A percentile compares a stretch with the other conserved stretches of the same genome.
Conservation (phyloP, 2,329 filamentous ascomycete genomes). For the Fusarium nanum region DNA sequence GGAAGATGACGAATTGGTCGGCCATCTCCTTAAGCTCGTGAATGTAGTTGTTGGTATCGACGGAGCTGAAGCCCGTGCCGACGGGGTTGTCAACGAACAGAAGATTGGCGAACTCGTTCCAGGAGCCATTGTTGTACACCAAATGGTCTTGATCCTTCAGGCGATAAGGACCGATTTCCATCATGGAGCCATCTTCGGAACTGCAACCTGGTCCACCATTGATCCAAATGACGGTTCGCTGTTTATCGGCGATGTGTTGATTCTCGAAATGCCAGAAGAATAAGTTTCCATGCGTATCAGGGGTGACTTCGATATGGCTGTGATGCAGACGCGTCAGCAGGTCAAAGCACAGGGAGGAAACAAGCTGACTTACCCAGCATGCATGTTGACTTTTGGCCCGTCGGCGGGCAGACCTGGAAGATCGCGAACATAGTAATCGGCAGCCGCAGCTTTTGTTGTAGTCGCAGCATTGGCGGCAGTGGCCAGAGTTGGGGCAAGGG, state of each 20-base stretch:
- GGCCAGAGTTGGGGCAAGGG: conserved; percentile 56
- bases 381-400: conserved; percentile 88
- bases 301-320: conserved; percentile 91
- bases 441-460: conserved; percentile 55
- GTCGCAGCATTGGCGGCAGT: conserved; percentile 42
- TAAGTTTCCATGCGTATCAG: conserved; percentile 87
- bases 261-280: conserved; percentile 99
- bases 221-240: conserved; percentile 94
- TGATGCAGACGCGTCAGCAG: conserved; percentile 40
- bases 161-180: conserved; percentile 95
- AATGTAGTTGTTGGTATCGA: conserved; percentile 87
- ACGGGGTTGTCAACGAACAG: conserved; percentile 98
- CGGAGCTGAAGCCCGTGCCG: conserved; percentile 95
- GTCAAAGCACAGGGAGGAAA: conserved; percentile 6
- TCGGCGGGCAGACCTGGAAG: conserved; percentile 85
- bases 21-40: conserved; percentile 91
- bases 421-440: conserved; percentile 89
- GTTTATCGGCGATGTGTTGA: conserved; percentile 89
- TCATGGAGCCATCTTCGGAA: conserved; percentile 95
- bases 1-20: conserved; percentile 84
- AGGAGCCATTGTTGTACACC: conserved; percentile 89
- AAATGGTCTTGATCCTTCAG: conserved; percentile 79
- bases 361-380: conserved; percentile 81
- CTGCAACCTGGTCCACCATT: conserved; percentile 98
- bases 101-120: conserved; percentile 97